These are phyloP conservation scores for Jacaranda copaia DNA, from an alignment of 257 asterid genomes.

Conservation along the genomic window DNA sequence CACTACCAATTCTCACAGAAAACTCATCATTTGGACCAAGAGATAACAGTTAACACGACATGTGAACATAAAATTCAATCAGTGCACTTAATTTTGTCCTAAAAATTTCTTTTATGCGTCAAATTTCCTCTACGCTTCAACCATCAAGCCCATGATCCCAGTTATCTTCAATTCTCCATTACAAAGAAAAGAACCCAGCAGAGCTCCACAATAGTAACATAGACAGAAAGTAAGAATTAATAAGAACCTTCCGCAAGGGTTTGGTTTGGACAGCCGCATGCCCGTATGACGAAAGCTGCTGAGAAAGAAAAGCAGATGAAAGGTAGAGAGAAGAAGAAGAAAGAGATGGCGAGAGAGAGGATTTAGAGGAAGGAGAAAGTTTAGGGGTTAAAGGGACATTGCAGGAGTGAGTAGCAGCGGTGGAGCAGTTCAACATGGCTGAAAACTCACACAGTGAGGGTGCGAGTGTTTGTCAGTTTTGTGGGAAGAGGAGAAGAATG, in stretches of 20 bases:
- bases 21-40: conserved; percentile 15
- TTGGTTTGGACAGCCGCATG: conserved; percentile 30
- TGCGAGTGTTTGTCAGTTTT: conserved; percentile 29
- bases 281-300: conserved; percentile 38
- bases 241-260: conserved; percentile 39
- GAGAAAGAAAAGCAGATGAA: conserved; percentile 39
- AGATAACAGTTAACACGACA: neutral
- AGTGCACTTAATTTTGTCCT: neutral
- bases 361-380: conserved; percentile 32
- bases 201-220: neutral
- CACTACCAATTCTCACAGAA: conserved; percentile 29
- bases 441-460: conserved; percentile 39
- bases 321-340: conserved; percentile 38
- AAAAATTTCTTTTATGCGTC: neutral
- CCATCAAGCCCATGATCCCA: conserved; percentile 19
- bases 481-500: conserved; percentile 1
- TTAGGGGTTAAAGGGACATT: conserved; percentile 34
- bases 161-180: conserved; percentile 3
- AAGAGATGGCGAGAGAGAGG: conserved; percentile 30
- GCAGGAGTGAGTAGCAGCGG: conserved; percentile 41
- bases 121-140: neutral
- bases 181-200: conserved; percentile 13
- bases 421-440: conserved; percentile 48
- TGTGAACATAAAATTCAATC: conserved; percentile 22
- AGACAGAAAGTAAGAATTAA: conserved; percentile 1